Base-by-base conservation (phyloP, 495 filamentous ascomycete genomes). In the Antarctomyces pellizariae region DNA sequence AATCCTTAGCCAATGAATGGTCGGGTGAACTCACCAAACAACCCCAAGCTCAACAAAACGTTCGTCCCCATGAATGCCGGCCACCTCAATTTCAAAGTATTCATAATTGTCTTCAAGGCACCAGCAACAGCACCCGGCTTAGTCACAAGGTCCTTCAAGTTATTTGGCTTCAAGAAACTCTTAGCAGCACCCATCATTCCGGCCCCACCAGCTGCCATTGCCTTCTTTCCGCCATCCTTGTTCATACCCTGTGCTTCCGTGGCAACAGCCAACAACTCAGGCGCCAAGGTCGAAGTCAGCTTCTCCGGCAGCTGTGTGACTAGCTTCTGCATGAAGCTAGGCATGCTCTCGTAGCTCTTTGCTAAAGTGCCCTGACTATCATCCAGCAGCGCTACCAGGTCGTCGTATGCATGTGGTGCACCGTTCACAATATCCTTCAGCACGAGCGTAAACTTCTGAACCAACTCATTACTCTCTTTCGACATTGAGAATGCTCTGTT, bases 381-480 rank as follows among this genome's bases (percentile, higher is more conserved):
- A 8, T 75, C 77, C 17, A 97, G 56, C 9, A 97, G 68, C 37
- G 59, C 52, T 15, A 77, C 65, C 7, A 97, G 68, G 48, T 97
- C 86, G 41, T 72, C 63, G 44, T 89, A 92, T 8, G 86, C 86
- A 0, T 83, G 89, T 13, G 84, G 84, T 4, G 75, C 84, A 28
- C 84, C 84, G 44, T 78, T 83, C 31, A 77, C 59, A n/a, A 91
- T 53, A 46, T 93, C 84, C 39, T 79, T 83, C 35, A 97, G 69
- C 16, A 93, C 70, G 21, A 79, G 50, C 11, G 75, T 77, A 59
- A 97, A 97, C 33, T 71, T 72, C 22, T 64, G 59, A 19, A 89
- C 56, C 2, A 91, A 59, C 33, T 80, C 68, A 41, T 75, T 62
- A 2, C 75, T 80, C 35, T 83, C 79, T 24, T 66, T 58, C 6